Conservation (phyloP, 352 stramenopile genomes). For the Phytophthora sp. region DNA sequence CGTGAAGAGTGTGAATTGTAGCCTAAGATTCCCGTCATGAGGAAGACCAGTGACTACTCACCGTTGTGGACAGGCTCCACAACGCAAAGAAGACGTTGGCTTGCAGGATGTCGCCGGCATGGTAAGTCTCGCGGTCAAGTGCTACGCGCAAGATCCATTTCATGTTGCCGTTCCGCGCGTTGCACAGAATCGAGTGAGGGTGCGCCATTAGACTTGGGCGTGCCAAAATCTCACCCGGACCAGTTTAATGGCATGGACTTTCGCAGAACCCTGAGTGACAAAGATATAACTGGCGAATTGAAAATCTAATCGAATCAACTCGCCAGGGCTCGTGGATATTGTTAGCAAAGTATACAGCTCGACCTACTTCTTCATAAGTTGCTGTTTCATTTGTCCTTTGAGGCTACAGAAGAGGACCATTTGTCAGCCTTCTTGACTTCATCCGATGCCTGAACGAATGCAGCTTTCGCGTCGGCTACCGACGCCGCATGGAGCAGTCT, state of each 20-base stretch:
- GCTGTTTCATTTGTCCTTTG: no score
- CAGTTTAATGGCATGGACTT: background rate
- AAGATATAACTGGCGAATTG: conserved; percentile 4
- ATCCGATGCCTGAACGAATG: background rate
- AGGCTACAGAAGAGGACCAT: no score
- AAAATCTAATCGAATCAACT: conserved; percentile 5
- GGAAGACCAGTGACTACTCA: background rate
- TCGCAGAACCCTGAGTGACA: background rate
- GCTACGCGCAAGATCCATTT: conserved; percentile 25
- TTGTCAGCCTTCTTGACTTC: background rate
- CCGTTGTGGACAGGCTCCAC: conserved; percentile 22
- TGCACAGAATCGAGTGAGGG: conserved; percentile 14
- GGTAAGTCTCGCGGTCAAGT: conserved; percentile 19
- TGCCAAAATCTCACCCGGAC: background rate
- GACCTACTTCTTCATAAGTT: no score
- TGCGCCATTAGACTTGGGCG: background rate
- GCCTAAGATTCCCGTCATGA: no score
- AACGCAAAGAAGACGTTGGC: conserved; percentile 23
- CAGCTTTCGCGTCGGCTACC: conserved; percentile 8
- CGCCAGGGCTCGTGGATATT: background rate
- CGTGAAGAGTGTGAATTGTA: no score
- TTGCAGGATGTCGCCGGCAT: conserved; percentile 23
- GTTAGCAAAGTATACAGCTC: background rate
- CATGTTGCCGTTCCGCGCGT: conserved; percentile 13
- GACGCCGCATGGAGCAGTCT: background rate